A percentile compares a stretch with the other conserved stretches of the same genome.
These are phyloP conservation scores for Boechera divaricarpa DNA, from an alignment of 345 rosid genomes.

Conservation along the genomic window DNA sequence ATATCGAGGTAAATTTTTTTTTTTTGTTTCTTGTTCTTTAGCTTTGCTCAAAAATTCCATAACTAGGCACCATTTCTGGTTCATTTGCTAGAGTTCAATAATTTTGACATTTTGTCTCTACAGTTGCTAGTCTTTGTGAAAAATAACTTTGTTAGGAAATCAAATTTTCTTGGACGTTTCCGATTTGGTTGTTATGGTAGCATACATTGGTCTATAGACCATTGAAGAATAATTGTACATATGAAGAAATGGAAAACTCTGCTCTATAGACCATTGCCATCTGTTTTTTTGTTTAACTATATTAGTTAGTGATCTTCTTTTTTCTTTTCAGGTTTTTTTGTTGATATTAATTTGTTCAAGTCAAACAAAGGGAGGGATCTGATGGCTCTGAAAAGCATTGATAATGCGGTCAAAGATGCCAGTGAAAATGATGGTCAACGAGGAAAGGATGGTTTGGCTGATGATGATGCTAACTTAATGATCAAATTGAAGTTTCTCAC, in stretches of 20 bases:
- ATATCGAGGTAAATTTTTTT: slow-evolving; percentile 75
- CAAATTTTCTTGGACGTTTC: slow-evolving; percentile 8
- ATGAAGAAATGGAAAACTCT: not conserved
- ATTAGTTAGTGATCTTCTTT: slow-evolving; percentile 36
- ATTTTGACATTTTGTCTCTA: slow-evolving; percentile 17
- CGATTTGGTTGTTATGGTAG: slow-evolving; percentile 17
- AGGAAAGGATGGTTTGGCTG: slow-evolving; percentile 64
- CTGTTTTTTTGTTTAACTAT: slow-evolving; percentile 12
- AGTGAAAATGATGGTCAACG: slow-evolving; percentile 50
- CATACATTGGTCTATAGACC: not conserved
- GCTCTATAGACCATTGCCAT: slow-evolving; percentile 23
- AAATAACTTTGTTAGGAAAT: slow-evolving; percentile 13
- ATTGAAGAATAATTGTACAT: slow-evolving; percentile 1
- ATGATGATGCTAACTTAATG: slow-evolving; percentile 91
- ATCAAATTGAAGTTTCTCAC: slow-evolving; percentile 92
- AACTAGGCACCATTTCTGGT: slow-evolving; percentile 26
- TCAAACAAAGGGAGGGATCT: slow-evolving; percentile 65
- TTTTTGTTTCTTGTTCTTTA: slow-evolving; percentile 12
- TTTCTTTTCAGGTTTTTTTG: slow-evolving; percentile 74
- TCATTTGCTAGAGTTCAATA: slow-evolving; percentile 13
- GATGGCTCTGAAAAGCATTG: slow-evolving; percentile 53
- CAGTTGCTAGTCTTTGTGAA: slow-evolving; percentile 15
- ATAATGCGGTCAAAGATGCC: slow-evolving; percentile 45
- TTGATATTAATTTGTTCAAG: slow-evolving; percentile 88
- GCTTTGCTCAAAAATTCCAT: slow-evolving; percentile 8